phyloP scores from a whole-genome alignment of 345 rosid species.

The Eucalyptus cloeziana region DNA sequence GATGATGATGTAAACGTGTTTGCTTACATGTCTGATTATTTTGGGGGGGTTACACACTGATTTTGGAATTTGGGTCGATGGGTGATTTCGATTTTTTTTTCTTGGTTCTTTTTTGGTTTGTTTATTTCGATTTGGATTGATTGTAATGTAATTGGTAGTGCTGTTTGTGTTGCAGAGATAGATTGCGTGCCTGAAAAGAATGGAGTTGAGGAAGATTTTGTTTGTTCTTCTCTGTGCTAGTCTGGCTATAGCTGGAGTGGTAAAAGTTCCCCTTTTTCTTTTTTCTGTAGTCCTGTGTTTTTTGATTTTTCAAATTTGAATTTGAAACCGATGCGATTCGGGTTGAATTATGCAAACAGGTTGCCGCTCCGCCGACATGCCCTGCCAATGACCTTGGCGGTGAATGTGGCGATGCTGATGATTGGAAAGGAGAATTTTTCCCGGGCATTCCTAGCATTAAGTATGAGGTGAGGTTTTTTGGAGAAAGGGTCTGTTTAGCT shows the following conservation, averaged over 20 bases:
- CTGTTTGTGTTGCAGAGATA: not conserved
- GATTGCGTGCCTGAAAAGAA: not conserved
- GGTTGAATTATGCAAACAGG: slow-evolving; percentile 18
- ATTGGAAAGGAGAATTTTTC: slow-evolving; percentile 94
- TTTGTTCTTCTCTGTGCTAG: not conserved
- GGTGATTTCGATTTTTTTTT: not conserved
- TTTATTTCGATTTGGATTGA: not conserved
- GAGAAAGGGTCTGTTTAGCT: not conserved
- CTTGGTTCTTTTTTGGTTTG: too few relatives aligned
- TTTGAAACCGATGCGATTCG: not conserved
- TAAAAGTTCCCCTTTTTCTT: not conserved
- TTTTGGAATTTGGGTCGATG: not conserved
- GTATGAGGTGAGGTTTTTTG: slow-evolving; percentile 48
- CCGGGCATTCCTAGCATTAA: slow-evolving; percentile 67
- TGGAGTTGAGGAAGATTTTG: not conserved
- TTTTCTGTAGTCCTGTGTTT: not conserved
- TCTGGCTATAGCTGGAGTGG: not conserved
- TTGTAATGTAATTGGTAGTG: not conserved
- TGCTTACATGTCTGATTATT: not conserved
- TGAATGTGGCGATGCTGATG: slow-evolving; percentile 42
- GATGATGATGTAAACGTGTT: not conserved
- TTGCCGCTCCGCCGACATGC: slow-evolving; percentile 52
- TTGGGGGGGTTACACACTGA: not conserved
- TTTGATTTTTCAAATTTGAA: not conserved
- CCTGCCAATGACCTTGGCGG: slow-evolving; percentile 50